Evolutionary conservation across 2,329 filamentous ascomycete species (phyloP), one percentile per base, ranked within the genome.

Genomic region (Botrytis paeoniae): DNA sequence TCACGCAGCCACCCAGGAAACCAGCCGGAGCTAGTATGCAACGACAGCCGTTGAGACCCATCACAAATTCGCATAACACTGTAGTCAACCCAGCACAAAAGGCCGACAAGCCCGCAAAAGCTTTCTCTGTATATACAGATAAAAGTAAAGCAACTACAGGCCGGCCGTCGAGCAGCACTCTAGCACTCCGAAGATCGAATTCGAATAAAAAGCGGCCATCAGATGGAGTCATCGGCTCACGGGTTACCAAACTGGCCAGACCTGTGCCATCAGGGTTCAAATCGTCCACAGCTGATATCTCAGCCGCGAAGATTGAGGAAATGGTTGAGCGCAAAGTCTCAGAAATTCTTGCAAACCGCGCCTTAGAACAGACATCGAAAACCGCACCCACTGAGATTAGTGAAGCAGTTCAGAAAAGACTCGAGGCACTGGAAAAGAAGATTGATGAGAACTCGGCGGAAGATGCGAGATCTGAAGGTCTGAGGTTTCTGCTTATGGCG

Each of bases 241-340:
- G 88, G 16, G 85, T 86, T 1, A 82, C 83, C 59, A 90, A 89
- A 75, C 80, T 86, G 8, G 80, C 83, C 2, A 82, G 85, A 4
- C 78, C 81, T 62, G 76, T 79, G 76, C 61, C 78, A 71, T 76
- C 65, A 64, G 73, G 72, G 45, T 74, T 75, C 43, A 76, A 70
- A 75, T 78, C 75, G 75, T 78, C 82, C 76, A 62, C 37, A 20
- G 20, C 75, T 48, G 77, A 88, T 83, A 75, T 93, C 14, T 92
- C 91, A 0, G 88, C 90, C 29, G 91, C 90, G 20, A 91, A 91
- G 70, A 97, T 98, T 74, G 95, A 98, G 81, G 93, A 94, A 57
- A 90, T 98, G 83, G 94, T 98, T 1, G 93, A 97, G 82, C 93
- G 92, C 78, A 97, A 97, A 79, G 93, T 98, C 0, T 91, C 92